Conservation (phyloP, 2,329 filamentous ascomycete genomes). For the Aspergillus ruber region DNA sequence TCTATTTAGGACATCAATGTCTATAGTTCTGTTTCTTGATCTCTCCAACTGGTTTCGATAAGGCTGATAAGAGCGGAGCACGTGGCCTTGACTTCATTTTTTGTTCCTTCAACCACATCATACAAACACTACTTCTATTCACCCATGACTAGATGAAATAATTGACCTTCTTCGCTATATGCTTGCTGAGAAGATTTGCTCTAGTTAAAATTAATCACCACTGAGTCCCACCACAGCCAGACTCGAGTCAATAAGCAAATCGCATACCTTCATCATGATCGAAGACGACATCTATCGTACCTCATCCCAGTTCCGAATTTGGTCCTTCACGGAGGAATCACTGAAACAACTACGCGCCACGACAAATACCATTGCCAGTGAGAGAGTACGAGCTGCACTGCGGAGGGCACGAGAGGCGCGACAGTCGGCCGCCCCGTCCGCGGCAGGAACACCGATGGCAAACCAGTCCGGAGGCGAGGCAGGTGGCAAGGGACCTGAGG, state of each 20-base stretch:
- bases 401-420: conserved; percentile 39
- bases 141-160: too few species aligned
- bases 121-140: too few species aligned
- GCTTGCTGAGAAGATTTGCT: too few species aligned
- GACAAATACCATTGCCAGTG: conserved; percentile 72
- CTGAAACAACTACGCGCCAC: conserved; percentile 66
- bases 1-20: background rate
- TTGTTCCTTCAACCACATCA: too few species aligned
- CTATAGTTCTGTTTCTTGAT: background rate
- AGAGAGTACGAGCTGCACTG: conserved; percentile 57
- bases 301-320: conserved; percentile 83
- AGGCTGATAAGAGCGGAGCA: too few species aligned
- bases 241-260: background rate
- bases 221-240: background rate
- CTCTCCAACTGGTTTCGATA: background rate
- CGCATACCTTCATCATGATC: conserved; percentile 50
- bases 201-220: too few species aligned
- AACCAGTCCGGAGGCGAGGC: conserved; percentile 24
- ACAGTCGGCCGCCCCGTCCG: conserved; percentile 25
- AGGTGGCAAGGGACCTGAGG: conserved; percentile 26
- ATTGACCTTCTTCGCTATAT: too few species aligned
- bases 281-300: conserved; percentile 89
- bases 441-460: conserved; percentile 23
- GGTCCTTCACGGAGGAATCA: conserved; percentile 77
- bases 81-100: too few species aligned